These are phyloP conservation scores for Eimeria necatrix DNA, from an alignment of 169 alveolate genomes.

Conservation along the genomic window DNA sequence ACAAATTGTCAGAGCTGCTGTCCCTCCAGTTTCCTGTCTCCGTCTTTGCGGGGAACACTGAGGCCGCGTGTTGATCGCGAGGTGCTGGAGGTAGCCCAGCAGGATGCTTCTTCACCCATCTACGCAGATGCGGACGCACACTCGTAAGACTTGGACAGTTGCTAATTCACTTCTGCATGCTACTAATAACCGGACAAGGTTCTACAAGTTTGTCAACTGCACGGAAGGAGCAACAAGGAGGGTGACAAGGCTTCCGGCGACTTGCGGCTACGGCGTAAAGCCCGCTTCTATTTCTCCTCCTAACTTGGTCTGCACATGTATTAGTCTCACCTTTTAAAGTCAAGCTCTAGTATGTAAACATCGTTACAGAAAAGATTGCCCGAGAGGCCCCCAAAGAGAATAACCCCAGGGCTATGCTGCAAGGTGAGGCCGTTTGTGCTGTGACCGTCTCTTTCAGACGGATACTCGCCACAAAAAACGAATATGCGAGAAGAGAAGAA, in stretches of 20 bases:
- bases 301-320: background rate
- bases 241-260: too few relatives aligned
- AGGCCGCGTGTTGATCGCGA: conserved; percentile 92
- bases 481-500: conserved; percentile 89
- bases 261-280: background rate
- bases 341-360: conserved; percentile 90
- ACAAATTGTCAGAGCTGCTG: conserved; percentile 81
- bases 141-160: too few relatives aligned
- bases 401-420: conserved; percentile 86
- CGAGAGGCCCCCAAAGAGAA: conserved; percentile 92
- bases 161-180: too few relatives aligned
- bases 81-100: conserved; percentile 90
- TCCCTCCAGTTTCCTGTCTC: conserved; percentile 87
- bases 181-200: too few relatives aligned
- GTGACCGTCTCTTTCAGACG: conserved; percentile 91
- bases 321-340: conserved; percentile 88
- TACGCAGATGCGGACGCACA: background rate
- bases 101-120: conserved; percentile 79
- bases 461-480: conserved; percentile 89
- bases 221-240: too few relatives aligned
- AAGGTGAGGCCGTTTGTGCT: conserved; percentile 89
- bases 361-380: conserved; percentile 90
- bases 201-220: too few relatives aligned
- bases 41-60: conserved; percentile 91
- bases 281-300: background rate